phyloP scores from a whole-genome alignment of 2,329 filamentous ascomycete genomes.

The Fusarium nematophilum region DNA sequence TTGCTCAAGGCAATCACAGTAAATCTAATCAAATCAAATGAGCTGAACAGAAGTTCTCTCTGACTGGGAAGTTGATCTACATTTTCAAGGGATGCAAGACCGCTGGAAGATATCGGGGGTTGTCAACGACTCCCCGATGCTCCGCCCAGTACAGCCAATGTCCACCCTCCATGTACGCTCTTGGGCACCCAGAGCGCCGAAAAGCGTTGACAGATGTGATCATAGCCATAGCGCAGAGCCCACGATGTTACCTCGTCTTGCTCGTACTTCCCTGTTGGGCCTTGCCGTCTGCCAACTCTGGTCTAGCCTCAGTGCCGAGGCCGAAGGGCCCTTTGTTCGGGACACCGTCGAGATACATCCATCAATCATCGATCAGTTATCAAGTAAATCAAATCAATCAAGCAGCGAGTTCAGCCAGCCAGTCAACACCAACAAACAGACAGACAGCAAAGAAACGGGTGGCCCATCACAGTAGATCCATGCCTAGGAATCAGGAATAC shows the following conservation, averaged over 20 bases:
- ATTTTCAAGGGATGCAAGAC: conserved; percentile 1
- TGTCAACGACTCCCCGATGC: conserved; percentile 31
- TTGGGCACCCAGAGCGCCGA: conserved; percentile 23
- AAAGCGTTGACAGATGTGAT: conserved; percentile 32
- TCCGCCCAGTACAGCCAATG: conserved; percentile 29
- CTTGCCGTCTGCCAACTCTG: conserved; percentile 27
- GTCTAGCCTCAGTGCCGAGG: conserved; percentile 24
- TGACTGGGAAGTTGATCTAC: too few species aligned
- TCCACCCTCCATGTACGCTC: conserved; percentile 8
- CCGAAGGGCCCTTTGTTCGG: conserved; percentile 21
- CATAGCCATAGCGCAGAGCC: conserved; percentile 15
- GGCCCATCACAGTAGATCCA: too few species aligned
- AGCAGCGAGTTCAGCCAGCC: too few species aligned
- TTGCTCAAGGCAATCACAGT: neutral
- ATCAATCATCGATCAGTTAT: conserved; percentile 34
- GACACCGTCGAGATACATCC: conserved; percentile 29
- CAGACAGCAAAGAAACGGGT: too few species aligned
- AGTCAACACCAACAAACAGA: neutral
- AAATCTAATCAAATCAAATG: conserved; percentile 13
- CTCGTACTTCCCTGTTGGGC: conserved; percentile 28
- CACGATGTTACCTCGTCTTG: conserved; percentile 30
- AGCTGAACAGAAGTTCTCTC: neutral
- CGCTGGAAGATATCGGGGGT: conserved; percentile 11
- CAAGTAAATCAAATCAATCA: too few species aligned
- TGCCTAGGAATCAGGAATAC: conserved; percentile 19